Base-by-base conservation (phyloP, 805 yeast species). In the Wickerhamiella azymoides region DNA sequence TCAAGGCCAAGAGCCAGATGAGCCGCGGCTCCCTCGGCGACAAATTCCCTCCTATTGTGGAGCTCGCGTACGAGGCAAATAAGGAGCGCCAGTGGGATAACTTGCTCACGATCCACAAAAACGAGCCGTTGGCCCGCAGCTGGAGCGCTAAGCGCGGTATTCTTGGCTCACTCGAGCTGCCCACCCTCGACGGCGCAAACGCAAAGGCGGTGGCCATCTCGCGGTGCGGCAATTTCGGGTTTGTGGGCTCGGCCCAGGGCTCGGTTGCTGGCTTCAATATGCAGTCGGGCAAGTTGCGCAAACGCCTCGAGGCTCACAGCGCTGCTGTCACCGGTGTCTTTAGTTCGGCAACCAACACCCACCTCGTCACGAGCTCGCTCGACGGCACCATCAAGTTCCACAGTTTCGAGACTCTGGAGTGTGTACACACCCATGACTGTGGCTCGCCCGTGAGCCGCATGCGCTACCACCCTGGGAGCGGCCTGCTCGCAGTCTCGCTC, bases 61-160 rank as follows among this genome's bases (percentile, higher is more conserved):
- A 74, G 39, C 70, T 88, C 52, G 79, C 89, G 1, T 77, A 80
- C 52, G 80, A 82, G 50, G 77, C 76, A 49, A 73, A 84, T 21
- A 73, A 92, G 56, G 79, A 77, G 57, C 85, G 84, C 28, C 88
- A 85, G 45, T 92, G 98, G 98, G 97, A 85, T 57, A 88, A 88
- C 56, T 71, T 92, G 43, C 59, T 93, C 5, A 84, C 97, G 17
- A 89, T 84, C 0, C 97, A 92, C 63, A 79, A 79, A 56, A 84
- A 79, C 49, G 92, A 83, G 56, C 63, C 69, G 1, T 78, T 76
- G 63, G 98, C 96, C 1, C 75, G 94, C 54, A 84, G 95, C 1
- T 92, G 98, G 97, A 80, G 79, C 57, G 76, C 85, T 7, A 74
- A 74, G 51, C 74, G 72, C 49, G 88, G 83, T 51, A 77, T 86